Conservation (phyloP, 78 protist species). For the Dictyostelium capitatum region DNA sequence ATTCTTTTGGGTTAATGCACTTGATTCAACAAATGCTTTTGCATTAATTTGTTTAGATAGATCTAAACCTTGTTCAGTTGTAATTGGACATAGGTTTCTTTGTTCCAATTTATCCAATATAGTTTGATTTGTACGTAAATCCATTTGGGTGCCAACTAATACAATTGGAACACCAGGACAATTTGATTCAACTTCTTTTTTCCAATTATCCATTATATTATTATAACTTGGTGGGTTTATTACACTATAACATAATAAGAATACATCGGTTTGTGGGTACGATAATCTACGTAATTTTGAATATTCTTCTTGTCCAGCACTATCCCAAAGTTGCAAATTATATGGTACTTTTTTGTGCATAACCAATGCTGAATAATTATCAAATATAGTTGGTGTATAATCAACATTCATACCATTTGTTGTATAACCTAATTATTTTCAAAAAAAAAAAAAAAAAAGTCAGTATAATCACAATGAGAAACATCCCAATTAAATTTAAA, state of each 20-base stretch:
- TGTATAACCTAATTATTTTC: slow-evolving; percentile 81
- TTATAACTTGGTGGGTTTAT: slow-evolving; percentile 87
- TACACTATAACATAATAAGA: slow-evolving; percentile 59
- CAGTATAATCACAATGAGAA: no score
- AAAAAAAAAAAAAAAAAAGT: no score
- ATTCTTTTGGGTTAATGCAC: slow-evolving; percentile 95
- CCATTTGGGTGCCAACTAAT: slow-evolving; percentile 93
- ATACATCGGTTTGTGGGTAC: slow-evolving; percentile 80
- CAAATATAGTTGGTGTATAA: slow-evolving; percentile 81
- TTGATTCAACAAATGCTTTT: slow-evolving; percentile 93
- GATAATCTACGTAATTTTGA: slow-evolving; percentile 35
- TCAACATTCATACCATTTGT: slow-evolving; percentile 91
- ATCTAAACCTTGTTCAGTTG: slow-evolving; percentile 78
- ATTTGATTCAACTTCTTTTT: slow-evolving; percentile 90
- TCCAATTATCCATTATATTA: slow-evolving; percentile 89
- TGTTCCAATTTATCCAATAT: slow-evolving; percentile 33
- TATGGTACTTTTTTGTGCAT: slow-evolving; percentile 75
- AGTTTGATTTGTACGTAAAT: slow-evolving; percentile 67
- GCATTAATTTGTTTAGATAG: slow-evolving; percentile 88
- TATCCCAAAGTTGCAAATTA: slow-evolving; percentile 81
- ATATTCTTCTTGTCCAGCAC: slow-evolving; percentile 97
- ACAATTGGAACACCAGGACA: slow-evolving; percentile 89
- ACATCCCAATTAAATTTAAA: no score
- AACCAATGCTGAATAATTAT: slow-evolving; percentile 66
- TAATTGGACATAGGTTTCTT: slow-evolving; percentile 31